These are phyloP conservation scores for Colletotrichum sp. DNA, from an alignment of 2,329 filamentous ascomycete species.

Conservation along the genomic window DNA sequence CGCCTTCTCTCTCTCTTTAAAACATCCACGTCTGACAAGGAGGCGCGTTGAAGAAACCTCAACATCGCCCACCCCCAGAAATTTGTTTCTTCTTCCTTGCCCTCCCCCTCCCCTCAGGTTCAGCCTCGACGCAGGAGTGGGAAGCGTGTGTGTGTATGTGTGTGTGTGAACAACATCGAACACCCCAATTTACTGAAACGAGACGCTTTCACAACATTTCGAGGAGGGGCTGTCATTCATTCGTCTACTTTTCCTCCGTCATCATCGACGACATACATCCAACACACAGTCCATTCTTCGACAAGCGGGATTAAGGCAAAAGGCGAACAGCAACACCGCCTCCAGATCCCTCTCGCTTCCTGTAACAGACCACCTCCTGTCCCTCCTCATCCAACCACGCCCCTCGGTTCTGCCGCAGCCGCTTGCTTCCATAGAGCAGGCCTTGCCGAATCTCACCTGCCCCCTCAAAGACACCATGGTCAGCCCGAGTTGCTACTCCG, in stretches of 20 bases:
- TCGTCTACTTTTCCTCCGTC: not conserved
- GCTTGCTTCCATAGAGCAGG: not conserved
- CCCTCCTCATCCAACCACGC: not conserved
- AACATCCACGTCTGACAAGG: slow-evolving; percentile 19
- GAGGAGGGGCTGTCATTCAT: not conserved
- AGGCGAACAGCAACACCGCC: not conserved
- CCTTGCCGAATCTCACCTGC: slow-evolving; percentile 14
- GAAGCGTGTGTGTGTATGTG: not conserved
- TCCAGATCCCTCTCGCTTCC: slow-evolving; percentile 14
- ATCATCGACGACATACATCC: not conserved
- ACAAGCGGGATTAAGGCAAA: not conserved
- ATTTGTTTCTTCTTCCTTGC: not conserved
- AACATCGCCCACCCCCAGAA: not conserved
- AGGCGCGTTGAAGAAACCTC: not conserved
- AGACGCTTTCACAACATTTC: slow-evolving; percentile 7
- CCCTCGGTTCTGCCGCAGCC: not conserved
- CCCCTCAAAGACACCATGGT: slow-evolving; percentile 40
- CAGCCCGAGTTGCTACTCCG: slow-evolving; percentile 43
- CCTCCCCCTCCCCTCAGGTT: not conserved
- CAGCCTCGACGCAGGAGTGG: not conserved
- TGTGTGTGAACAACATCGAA: not conserved
- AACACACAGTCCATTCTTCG: not conserved
- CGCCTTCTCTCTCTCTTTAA: slow-evolving; percentile 1
- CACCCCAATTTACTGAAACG: slow-evolving; percentile 3
- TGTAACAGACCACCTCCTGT: slow-evolving; percentile 1